Conservation (phyloP, 192 early-diverging fungal species). For the Coemansia sp. region DNA sequence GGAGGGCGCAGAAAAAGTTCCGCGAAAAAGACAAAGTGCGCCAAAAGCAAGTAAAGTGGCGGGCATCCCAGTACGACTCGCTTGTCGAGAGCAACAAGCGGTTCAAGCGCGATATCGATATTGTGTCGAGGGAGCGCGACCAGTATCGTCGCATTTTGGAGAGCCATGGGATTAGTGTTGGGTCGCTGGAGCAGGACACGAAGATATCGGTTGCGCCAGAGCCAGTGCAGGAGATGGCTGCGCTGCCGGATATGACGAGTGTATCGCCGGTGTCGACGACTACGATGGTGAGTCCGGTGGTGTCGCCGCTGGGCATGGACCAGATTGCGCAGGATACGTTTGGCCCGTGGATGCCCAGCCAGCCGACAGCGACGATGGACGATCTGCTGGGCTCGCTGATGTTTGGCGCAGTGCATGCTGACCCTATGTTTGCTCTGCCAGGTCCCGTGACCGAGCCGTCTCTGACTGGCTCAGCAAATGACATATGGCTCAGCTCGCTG, state of each 20-base stretch:
- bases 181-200: constrained; percentile 5
- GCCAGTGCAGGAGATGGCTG: not conserved
- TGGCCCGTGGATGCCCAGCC: constrained; percentile 15
- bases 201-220: not conserved
- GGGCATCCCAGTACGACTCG: constrained; percentile 53
- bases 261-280: constrained; percentile 8
- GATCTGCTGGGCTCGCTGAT: constrained; percentile 23
- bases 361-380: constrained; percentile 14
- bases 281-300: constrained; percentile 18
- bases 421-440: constrained; percentile 48
- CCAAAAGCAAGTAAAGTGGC: constrained; percentile 56
- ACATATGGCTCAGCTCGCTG: not conserved
- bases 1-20: constrained; percentile 57
- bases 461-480: constrained; percentile 8
- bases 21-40: constrained; percentile 57
- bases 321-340: constrained; percentile 50
- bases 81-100: constrained; percentile 49
- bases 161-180: constrained; percentile 33
- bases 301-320: constrained; percentile 33
- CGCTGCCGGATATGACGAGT: not conserved
- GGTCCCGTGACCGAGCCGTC: constrained; percentile 3
- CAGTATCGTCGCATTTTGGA: constrained; percentile 44
- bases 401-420: constrained; percentile 34
- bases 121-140: constrained; percentile 39
- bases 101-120: constrained; percentile 52